A percentile compares a stretch with the other conserved stretches of the same genome.
These are phyloP conservation scores for Rutstroemia sp. DNA, from an alignment of 2,329 filamentous ascomycete genomes.

Conservation along the genomic window DNA sequence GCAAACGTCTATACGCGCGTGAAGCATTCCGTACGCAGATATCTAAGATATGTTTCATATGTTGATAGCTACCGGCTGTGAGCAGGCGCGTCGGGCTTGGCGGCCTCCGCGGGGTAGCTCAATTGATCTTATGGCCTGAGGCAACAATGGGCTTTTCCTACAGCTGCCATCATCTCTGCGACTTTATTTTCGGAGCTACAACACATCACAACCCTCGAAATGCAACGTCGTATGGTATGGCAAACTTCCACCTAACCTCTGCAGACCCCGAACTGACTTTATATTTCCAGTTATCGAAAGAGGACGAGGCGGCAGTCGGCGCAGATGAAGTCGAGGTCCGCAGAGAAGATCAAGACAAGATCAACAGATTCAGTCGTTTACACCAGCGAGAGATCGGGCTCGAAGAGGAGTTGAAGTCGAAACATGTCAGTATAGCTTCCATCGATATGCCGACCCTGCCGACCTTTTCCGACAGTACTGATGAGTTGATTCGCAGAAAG, in stretches of 20 bases:
- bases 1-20: too few species aligned
- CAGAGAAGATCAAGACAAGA: slow-evolving; percentile 96
- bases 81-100: too few species aligned
- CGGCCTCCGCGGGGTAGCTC: too few species aligned
- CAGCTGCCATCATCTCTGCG: too few species aligned
- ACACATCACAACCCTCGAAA: slow-evolving; percentile 5
- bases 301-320: slow-evolving; percentile 70
- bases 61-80: too few species aligned
- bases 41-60: too few species aligned
- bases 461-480: too few species aligned
- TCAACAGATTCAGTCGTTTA: slow-evolving; percentile 93
- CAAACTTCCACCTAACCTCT: not conserved
- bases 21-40: too few species aligned
- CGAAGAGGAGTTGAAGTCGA: slow-evolving; percentile 72
- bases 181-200: too few species aligned
- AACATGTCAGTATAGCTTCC: slow-evolving; percentile 53
- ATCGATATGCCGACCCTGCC: not conserved
- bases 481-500: slow-evolving; percentile 56
- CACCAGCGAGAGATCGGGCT: slow-evolving; percentile 77
- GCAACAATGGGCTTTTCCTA: too few species aligned
- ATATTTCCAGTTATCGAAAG: slow-evolving; percentile 64
- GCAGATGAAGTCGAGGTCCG: slow-evolving; percentile 87
- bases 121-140: too few species aligned
- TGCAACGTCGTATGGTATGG: slow-evolving; percentile 23
- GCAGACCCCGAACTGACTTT: not conserved